Percentiles rank a stretch among this genome's conserved stretches.
phyloP scores from a whole-genome alignment of 2,329 filamentous ascomycete genomes.

The Biscogniauxia mediterranea region DNA sequence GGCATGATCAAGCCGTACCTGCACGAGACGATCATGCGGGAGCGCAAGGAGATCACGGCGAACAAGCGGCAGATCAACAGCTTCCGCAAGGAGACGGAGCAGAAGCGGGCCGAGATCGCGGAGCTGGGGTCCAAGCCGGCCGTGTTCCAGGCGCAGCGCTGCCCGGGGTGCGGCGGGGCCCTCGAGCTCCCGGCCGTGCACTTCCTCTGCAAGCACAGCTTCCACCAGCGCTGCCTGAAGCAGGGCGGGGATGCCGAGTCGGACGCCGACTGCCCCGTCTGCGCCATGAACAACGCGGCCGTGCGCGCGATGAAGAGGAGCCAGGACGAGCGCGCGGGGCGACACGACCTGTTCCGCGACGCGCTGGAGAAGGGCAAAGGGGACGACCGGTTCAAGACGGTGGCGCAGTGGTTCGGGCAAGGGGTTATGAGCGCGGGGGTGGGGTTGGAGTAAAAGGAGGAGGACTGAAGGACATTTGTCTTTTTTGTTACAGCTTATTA shows the following conservation, averaged over 20 bases:
- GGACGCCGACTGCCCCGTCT: slow-evolving; percentile 81
- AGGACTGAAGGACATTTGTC: too few species aligned
- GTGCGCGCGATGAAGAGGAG: slow-evolving; percentile 82
- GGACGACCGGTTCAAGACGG: slow-evolving; percentile 81
- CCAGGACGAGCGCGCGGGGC: slow-evolving; percentile 80
- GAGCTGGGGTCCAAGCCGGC: slow-evolving; percentile 77
- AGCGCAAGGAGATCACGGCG: slow-evolving; percentile 76
- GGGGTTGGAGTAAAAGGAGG: slow-evolving; percentile 11
- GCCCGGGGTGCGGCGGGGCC: slow-evolving; percentile 73
- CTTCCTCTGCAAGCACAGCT: slow-evolving; percentile 95
- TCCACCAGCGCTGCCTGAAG: slow-evolving; percentile 88
- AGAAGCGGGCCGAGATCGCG: slow-evolving; percentile 74
- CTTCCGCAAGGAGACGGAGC: slow-evolving; percentile 79
- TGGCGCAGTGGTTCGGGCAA: slow-evolving; percentile 92
- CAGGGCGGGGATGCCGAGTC: slow-evolving; percentile 44
- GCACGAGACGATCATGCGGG: slow-evolving; percentile 80
- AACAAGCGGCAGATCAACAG: slow-evolving; percentile 81
- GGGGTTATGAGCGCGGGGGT: slow-evolving; percentile 68
- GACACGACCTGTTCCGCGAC: slow-evolving; percentile 85
- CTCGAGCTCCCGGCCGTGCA: slow-evolving; percentile 90
- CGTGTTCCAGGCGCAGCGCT: slow-evolving; percentile 88
- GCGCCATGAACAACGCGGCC: slow-evolving; percentile 79
- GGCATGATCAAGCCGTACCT: slow-evolving; percentile 95
- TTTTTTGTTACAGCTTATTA: background rate
- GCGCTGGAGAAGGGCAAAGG: slow-evolving; percentile 69